phyloP scores from a whole-genome alignment of 768 basidiomycete species.

The Podaxis sp. region DNA sequence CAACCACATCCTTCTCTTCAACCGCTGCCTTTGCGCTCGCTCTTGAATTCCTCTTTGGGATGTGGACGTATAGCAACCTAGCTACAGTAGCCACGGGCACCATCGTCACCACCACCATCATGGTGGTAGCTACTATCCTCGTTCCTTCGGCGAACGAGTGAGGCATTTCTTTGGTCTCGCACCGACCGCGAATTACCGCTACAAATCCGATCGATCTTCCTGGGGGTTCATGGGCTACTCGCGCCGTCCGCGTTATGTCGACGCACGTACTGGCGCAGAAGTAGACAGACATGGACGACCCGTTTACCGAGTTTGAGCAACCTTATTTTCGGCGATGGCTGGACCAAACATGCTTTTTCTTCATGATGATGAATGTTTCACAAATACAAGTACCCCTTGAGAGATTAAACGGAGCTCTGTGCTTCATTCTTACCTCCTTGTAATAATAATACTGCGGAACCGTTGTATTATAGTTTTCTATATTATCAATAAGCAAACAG shows the following conservation, averaged over 20 bases:
- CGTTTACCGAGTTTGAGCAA: conserved; percentile 43
- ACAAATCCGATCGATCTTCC: conserved; percentile 42
- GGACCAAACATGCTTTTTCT: not conserved
- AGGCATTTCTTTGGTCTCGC: conserved; percentile 56
- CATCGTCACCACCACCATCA: conserved; percentile 23
- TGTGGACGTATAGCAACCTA: conserved; percentile 6
- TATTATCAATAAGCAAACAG: too few species aligned
- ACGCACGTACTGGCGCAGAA: conserved; percentile 47
- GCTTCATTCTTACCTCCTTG: too few species aligned
- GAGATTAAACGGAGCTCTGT: too few species aligned
- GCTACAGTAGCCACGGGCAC: conserved; percentile 22
- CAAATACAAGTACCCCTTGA: too few species aligned
- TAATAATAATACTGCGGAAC: too few species aligned
- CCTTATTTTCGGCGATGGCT: not conserved
- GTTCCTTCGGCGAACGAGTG: conserved; percentile 41
- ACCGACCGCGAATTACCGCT: conserved; percentile 37
- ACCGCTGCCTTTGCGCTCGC: conserved; percentile 7
- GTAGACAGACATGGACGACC: conserved; percentile 59
- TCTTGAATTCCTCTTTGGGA: conserved; percentile 5
- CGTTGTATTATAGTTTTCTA: too few species aligned
- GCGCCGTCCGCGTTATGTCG: conserved; percentile 46
- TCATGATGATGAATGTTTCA: not conserved
- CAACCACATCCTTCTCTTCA: not conserved
- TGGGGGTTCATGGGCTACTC: conserved; percentile 62
- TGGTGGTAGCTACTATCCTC: conserved; percentile 4